Conservation (phyloP, 75 land plant genomes). For the Gnetum montanum region DNA sequence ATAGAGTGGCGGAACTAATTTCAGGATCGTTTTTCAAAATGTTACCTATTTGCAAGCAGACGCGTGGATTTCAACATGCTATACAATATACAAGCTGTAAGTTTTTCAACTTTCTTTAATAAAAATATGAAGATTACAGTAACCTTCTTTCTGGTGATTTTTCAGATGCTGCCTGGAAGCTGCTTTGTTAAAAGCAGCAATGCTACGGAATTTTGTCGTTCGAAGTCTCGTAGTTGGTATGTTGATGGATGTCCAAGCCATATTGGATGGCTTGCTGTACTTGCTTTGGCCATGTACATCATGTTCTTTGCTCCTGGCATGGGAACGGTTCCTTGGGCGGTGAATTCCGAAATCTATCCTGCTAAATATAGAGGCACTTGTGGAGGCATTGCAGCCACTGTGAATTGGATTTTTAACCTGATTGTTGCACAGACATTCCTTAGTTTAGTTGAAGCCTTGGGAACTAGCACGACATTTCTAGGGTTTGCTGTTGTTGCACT, state of each 20-base stretch:
- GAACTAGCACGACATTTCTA: constrained; percentile 64
- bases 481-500: constrained; percentile 57
- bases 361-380: constrained; percentile 72
- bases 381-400: constrained; percentile 92
- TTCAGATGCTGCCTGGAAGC: constrained; percentile 8
- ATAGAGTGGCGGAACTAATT: too few relatives aligned
- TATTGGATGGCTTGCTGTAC: constrained; percentile 74
- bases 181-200: not conserved
- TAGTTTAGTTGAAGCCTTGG: constrained; percentile 48
- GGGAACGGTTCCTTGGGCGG: constrained; percentile 99
- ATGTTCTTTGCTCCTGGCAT: constrained; percentile 86
- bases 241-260: constrained; percentile 6
- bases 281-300: constrained; percentile 75
- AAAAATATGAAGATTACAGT: too few relatives aligned
- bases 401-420: constrained; percentile 84
- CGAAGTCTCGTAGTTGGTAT: not conserved
- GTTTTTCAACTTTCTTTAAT: too few relatives aligned
- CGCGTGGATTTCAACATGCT: too few relatives aligned
- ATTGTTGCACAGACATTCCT: constrained; percentile 79
- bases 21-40: too few relatives aligned
- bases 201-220: not conserved
- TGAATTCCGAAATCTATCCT: constrained; percentile 94
- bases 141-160: too few relatives aligned
- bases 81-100: too few relatives aligned
- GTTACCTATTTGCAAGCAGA: too few relatives aligned